These are phyloP conservation scores for Carex scoparia DNA, from an alignment of 176 grass and related monocot genomes.

Conservation along the genomic window DNA sequence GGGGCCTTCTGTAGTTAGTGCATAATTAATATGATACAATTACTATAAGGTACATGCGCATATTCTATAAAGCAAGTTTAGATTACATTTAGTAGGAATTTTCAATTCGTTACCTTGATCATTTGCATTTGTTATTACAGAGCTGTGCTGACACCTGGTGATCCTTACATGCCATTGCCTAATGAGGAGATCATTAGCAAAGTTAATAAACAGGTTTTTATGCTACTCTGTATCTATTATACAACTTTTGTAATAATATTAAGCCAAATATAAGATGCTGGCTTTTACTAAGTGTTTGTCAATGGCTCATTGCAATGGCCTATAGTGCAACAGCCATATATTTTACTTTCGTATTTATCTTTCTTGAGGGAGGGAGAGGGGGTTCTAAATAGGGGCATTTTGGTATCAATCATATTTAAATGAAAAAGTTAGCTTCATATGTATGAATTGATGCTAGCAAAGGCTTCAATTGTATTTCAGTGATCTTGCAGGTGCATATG, in stretches of 20 bases:
- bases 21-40: not conserved
- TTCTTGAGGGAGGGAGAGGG: not conserved
- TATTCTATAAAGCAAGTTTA: not conserved
- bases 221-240: not conserved
- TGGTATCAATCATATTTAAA: not conserved
- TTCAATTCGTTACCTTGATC: not conserved
- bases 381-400: not conserved
- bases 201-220: constrained; percentile 76
- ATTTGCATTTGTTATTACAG: constrained; percentile 33
- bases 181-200: constrained; percentile 85
- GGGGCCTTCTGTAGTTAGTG: constrained; percentile 4
- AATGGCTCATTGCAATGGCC: not conserved
- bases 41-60: not conserved
- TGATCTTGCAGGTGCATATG: not conserved
- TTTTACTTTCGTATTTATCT: not conserved
- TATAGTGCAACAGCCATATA: not conserved
- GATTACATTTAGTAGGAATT: constrained; percentile 7
- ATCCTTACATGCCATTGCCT: constrained; percentile 94
- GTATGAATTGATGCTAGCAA: not conserved
- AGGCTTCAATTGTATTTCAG: not conserved
- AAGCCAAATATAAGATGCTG: not conserved
- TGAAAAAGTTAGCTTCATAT: not conserved
- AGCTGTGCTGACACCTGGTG: constrained; percentile 94
- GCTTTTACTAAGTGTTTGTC: not conserved
- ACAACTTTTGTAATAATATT: not conserved